Evolutionary conservation across 2,329 filamentous ascomycete species (phyloP), one percentile per base, ranked within the genome.

Genomic region (Botrytis sinoallii): DNA sequence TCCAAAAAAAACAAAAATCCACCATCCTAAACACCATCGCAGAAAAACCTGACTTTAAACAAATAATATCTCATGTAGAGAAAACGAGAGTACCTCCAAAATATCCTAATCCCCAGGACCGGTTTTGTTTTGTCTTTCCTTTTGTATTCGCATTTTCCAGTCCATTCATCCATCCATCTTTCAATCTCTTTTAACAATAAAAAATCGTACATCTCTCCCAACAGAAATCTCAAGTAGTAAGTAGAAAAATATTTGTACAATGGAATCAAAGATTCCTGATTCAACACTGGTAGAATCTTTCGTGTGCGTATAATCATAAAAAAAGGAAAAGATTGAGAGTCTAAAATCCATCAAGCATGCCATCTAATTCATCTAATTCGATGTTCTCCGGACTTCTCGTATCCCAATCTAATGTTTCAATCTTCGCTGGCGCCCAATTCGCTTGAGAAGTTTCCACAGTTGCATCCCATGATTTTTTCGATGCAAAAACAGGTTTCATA

Each of bases 281-380:
- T 18, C 18, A 32, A 52, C 20, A 68, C 48, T 57, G 20, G 48
- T 57, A 68, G 66, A 52, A 68, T 68, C 66, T 22, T 35, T 57
- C 66, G 48, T 57, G n/a, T 68, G 66, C 68, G 29, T 63, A 63
- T 61, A 29, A 20, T 63, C 52, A 42, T 60, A 63, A 48, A 44
- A 29, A 7, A n/a, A 57, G 22, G 6, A 20, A 25, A 40, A 40
- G 68, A 32, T 20, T 20, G 38, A 57, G 12, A n/a, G 55, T 57
- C 71, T 77, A 78, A 57, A 81, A 93, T 77, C 89, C 91, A 80
- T 93, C 91, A 79, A 98, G 89, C 81, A 98, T 88, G 78, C 92
- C 90, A 80, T 98, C 95, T 38, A 98, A 90, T 85, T 99, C 96
- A 65, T 97, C 94, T 67, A 98, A 89, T 82, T 97, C 94, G 78